These are phyloP conservation scores for Teratosphaeria destructans DNA, from an alignment of 2,329 filamentous ascomycete species.

Conservation along the genomic window DNA sequence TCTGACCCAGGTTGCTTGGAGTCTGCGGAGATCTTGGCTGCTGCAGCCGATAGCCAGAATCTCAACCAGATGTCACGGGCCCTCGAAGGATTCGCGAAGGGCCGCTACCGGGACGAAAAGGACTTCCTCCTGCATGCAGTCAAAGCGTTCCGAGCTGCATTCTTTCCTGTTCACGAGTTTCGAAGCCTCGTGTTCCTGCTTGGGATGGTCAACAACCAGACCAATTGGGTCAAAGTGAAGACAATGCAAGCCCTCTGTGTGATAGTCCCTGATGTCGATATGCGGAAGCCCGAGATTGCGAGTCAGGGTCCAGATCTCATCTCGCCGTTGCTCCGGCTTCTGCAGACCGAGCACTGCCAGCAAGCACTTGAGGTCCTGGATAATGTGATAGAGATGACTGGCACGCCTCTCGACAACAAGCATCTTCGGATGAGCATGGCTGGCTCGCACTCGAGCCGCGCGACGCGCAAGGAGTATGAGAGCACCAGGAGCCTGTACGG, in stretches of 20 bases:
- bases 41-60: conserved; percentile 63
- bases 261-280: conserved; percentile 81
- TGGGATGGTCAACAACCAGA: conserved; percentile 78
- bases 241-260: conserved; percentile 83
- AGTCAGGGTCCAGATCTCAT: conserved; percentile 90
- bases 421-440: conserved; percentile 98
- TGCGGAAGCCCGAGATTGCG: conserved; percentile 81
- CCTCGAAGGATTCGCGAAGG: conserved; percentile 59
- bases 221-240: conserved; percentile 83
- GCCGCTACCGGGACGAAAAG: conserved; percentile 54
- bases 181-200: conserved; percentile 81
- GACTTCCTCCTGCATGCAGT: conserved; percentile 71
- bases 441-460: conserved; percentile 64
- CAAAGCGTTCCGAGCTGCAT: conserved; percentile 62
- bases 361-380: conserved; percentile 86
- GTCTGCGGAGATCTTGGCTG: conserved; percentile 59
- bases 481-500: conserved; percentile 90
- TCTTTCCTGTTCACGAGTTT: conserved; percentile 74
- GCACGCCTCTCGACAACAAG: conserved; percentile 78
- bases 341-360: conserved; percentile 90
- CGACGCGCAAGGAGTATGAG: conserved; percentile 87
- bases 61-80: conserved; percentile 57
- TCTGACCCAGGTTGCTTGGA: conserved; percentile 47
- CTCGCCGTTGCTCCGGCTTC: conserved; percentile 74
- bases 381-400: conserved; percentile 88